Base-by-base conservation (phyloP, 345 rosid genomes). In the Sapria himalayana region DNA sequence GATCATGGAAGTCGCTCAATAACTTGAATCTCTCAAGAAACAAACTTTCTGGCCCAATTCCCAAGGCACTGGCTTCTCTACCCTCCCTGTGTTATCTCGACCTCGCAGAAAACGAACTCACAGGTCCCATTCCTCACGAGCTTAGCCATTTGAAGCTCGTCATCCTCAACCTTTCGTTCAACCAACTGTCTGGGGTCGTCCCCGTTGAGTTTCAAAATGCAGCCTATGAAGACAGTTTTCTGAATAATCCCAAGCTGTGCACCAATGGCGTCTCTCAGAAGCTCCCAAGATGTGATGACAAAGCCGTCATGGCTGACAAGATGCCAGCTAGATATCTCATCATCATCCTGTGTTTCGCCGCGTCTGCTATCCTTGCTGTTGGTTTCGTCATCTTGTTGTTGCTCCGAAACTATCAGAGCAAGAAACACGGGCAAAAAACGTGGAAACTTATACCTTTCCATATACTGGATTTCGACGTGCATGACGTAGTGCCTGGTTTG, bases 371-470 rank as follows among this genome's bases (percentile, higher is more conserved):
- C 50, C 7, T 62, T 0, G 54, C 56, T 24, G 37, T 62, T 2
- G 41, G 50, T 29, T 11, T 62, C 7, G 50, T 60, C 4, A 52
- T 66, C 20, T 50, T 69, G 33, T 55, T 74, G 29, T n/a, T 60
- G 45, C 21, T 76, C 23, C 46, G 82, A 18, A 72, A 70, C 34
- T 62, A 45, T 51, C 52, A 51, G 19, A 58, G 60, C 55, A 74
- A 66, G 45, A 72, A 49, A 52, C 55, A 45, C 1, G 50, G 25
- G 7, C 61, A 37, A 0, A 47, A 62, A n/a, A 57, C 73, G 15
- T 89, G 94, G 94, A 78, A 78, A 65, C 55, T 86, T 14, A 86
- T 89, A 14, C 70, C 94, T 0, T 86, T 86, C 51, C 93, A 82
- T 18, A 60, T 55, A 32, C 51, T 82, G 49, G 69, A 71, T 21